Evolutionary conservation across 805 yeast species (phyloP).

Genomic region (Yarrowia divulgata): DNA sequence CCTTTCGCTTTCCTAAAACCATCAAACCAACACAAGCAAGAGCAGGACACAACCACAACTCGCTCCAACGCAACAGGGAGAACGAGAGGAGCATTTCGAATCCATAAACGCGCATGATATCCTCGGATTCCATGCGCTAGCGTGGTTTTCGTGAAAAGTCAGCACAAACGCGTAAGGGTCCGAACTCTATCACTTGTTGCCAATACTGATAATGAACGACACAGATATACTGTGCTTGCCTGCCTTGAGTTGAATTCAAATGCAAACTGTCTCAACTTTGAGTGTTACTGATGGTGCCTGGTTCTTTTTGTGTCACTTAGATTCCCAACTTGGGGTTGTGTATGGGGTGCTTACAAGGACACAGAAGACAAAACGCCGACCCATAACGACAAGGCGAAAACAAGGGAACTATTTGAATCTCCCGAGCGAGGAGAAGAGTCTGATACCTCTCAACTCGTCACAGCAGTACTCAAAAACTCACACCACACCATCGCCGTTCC

Average conservation of each 20-base stretch:
- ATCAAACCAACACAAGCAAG: too few species aligned
- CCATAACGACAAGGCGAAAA: not conserved
- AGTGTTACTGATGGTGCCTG: not conserved
- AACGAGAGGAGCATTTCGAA: not conserved
- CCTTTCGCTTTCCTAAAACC: too few species aligned
- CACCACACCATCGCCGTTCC: not conserved
- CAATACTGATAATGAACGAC: not conserved
- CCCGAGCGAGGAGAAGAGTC: not conserved
- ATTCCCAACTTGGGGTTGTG: not conserved
- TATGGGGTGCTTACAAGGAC: not conserved
- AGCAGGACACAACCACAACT: too few species aligned
- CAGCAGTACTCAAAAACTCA: not conserved
- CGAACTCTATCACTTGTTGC: not conserved
- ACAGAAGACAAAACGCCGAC: not conserved
- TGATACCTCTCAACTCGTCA: not conserved
- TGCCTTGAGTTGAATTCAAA: not conserved
- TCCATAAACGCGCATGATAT: not conserved
- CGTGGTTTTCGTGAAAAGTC: not conserved
- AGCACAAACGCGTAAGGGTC: conserved; percentile 16
- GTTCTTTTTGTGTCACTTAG: not conserved
- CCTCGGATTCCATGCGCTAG: not conserved
- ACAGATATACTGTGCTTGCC: not conserved
- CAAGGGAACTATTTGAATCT: not conserved
- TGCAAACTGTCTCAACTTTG: not conserved
- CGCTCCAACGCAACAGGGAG: too few species aligned